phyloP scores from a whole-genome alignment of 2,329 filamentous ascomycete genomes.

The Fusarium sp. region DNA sequence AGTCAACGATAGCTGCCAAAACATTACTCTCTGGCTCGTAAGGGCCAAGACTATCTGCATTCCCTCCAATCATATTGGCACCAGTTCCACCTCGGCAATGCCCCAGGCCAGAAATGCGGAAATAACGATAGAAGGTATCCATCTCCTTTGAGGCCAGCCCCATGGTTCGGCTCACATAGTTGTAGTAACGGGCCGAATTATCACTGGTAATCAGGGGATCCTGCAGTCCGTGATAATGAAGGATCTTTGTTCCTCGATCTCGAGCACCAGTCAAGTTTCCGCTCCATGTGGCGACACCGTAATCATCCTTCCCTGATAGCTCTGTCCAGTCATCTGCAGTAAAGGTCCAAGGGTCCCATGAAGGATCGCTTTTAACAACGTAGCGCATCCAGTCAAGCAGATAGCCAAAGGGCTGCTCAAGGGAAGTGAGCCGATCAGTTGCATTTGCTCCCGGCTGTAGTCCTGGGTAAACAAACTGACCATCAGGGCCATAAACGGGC shows the following conservation, averaged over 20 bases:
- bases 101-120: constrained; percentile 63
- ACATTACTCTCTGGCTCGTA: not conserved
- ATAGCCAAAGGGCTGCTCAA: constrained; percentile 3
- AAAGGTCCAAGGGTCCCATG: constrained; percentile 47
- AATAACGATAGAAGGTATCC: constrained; percentile 65
- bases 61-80: constrained; percentile 53
- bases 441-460: constrained; percentile 60
- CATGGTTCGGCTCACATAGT: constrained; percentile 41
- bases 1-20: not conserved
- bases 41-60: constrained; percentile 14
- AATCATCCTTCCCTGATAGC: constrained; percentile 51
- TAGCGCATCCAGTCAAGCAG: constrained; percentile 51
- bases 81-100: constrained; percentile 63
- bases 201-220: constrained; percentile 24
- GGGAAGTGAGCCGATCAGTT: constrained; percentile 45
- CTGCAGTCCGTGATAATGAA: constrained; percentile 58
- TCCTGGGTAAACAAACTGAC: constrained; percentile 56
- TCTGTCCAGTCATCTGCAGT: constrained; percentile 35
- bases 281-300: constrained; percentile 54
- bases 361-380: constrained; percentile 56
- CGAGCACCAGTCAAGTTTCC: constrained; percentile 56
- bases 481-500: constrained; percentile 46
- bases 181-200: constrained; percentile 43
- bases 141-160: constrained; percentile 46
- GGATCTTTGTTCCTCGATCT: constrained; percentile 56